These are phyloP conservation scores for Salmacisia buchloeana DNA, from an alignment of 1,284 basidiomycete species.

Conservation along the genomic window DNA sequence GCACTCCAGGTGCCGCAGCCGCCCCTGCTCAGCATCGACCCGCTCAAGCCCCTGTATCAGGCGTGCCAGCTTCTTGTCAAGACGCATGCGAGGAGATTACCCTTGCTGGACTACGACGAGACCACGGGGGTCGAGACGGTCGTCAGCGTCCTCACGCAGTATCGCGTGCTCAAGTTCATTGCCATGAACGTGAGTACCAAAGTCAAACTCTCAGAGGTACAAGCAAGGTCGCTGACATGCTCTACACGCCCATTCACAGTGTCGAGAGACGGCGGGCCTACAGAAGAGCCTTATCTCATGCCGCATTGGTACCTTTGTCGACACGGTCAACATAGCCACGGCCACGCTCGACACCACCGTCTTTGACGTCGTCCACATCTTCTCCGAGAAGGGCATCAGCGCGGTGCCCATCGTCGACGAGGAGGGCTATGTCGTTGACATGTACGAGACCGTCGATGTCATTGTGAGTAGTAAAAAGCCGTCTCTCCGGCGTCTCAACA, in stretches of 20 bases:
- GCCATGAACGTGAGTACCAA: conserved; percentile 86
- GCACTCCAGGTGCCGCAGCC: conserved; percentile 86
- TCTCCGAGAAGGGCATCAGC: conserved; percentile 88
- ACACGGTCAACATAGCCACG: conserved; percentile 64
- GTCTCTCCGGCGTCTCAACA: not conserved
- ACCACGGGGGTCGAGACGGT: conserved; percentile 94
- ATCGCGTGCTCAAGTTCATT: conserved; percentile 95
- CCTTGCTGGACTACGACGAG: conserved; percentile 85
- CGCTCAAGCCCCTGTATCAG: conserved; percentile 75
- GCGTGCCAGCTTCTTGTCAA: conserved; percentile 85
- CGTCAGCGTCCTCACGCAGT: conserved; percentile 92
- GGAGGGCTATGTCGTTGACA: conserved; percentile 85
- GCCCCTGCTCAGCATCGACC: conserved; percentile 82
- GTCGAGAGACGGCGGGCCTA: conserved; percentile 41
- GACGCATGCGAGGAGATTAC: conserved; percentile 89
- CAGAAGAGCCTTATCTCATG: conserved; percentile 76
- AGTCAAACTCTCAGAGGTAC: not conserved
- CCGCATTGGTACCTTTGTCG: conserved; percentile 88
- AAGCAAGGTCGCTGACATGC: not conserved
- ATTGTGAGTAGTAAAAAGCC: conserved; percentile 63
- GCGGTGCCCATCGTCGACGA: conserved; percentile 94
- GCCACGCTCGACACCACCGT: conserved; percentile 88
- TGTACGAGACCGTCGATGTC: conserved; percentile 98
- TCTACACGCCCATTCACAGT: conserved; percentile 10
- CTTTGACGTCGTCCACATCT: conserved; percentile 98